Conservation (phyloP, 1,284 basidiomycete species). For the Apiotrichum siamense region DNA sequence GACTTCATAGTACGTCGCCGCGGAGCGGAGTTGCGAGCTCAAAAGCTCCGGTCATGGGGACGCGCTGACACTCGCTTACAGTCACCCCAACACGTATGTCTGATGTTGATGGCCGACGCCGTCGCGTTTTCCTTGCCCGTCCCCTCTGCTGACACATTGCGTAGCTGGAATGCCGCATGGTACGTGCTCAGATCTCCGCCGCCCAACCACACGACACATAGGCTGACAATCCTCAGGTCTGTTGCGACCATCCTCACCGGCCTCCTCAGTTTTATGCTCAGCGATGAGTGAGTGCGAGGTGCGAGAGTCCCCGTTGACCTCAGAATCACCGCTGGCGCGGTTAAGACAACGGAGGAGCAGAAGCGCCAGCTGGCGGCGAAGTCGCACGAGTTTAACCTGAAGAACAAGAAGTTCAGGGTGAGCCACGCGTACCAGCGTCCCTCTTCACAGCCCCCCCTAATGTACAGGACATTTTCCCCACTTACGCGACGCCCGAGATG, state of each 20-base stretch:
- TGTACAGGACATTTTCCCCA: slow-evolving; percentile 65
- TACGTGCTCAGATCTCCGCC: slow-evolving; percentile 6
- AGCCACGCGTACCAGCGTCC: neutral
- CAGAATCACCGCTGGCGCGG: slow-evolving; percentile 82
- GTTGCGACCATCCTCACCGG: slow-evolving; percentile 71
- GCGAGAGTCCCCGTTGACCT: neutral
- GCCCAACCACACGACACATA: neutral
- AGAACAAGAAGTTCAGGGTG: slow-evolving; percentile 65
- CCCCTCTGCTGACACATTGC: neutral
- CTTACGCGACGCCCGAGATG: slow-evolving; percentile 63
- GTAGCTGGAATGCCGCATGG: slow-evolving; percentile 47
- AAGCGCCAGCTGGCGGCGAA: slow-evolving; percentile 69
- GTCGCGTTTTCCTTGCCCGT: too few relatives aligned
- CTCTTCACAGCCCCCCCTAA: neutral
- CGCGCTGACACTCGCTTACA: slow-evolving; percentile 24
- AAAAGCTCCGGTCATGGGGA: neutral
- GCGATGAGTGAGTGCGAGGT: slow-evolving; percentile 60
- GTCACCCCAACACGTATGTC: slow-evolving; percentile 43
- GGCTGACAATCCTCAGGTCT: slow-evolving; percentile 22
- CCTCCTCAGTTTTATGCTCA: slow-evolving; percentile 88
- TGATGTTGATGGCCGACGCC: too few relatives aligned
- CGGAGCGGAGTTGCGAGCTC: neutral
- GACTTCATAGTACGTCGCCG: slow-evolving; percentile 75
- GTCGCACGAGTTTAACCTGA: slow-evolving; percentile 79
- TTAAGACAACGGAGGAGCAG: slow-evolving; percentile 71